Evolutionary conservation across 495 filamentous ascomycete genomes (phyloP).

Genomic region (Aspergillus bridgeri): DNA sequence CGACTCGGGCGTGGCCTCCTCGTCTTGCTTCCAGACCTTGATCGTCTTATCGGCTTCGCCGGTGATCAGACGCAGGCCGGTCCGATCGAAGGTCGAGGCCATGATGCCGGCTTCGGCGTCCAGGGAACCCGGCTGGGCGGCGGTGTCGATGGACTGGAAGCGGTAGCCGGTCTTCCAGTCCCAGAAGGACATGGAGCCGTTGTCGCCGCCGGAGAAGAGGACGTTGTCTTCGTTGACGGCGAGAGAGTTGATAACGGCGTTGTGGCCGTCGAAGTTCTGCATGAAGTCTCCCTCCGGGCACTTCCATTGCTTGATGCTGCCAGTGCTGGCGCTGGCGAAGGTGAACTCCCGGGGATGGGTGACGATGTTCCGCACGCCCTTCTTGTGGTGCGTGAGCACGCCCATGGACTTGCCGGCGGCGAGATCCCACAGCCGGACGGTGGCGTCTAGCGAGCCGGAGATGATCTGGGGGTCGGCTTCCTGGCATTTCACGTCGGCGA

Average conservation of each 20-base stretch:
- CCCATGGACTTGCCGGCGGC: conserved; percentile 96
- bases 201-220: conserved; percentile 91
- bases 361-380: conserved; percentile 82
- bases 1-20: conserved; percentile 81
- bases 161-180: conserved; percentile 97
- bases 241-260: conserved; percentile 94
- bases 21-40: conserved; percentile 94
- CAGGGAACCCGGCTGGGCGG: conserved; percentile 88
- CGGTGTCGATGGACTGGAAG: conserved; percentile 84
- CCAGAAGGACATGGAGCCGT: conserved; percentile 96
- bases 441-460: conserved; percentile 83
- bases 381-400: conserved; percentile 97
- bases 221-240: conserved; percentile 92
- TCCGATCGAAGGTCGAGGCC: conserved; percentile 85
- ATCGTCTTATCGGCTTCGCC: conserved; percentile 97
- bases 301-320: conserved; percentile 99
- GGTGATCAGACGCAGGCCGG: conserved; percentile 82
- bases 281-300: conserved; percentile 98
- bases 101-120: conserved; percentile 95
- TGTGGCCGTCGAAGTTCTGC: conserved; percentile 98
- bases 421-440: conserved; percentile 92
- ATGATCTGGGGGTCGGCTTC: conserved; percentile 97
- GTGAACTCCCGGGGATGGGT: conserved; percentile 94
- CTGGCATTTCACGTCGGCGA: conserved; percentile 86
- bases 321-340: conserved; percentile 86